A percentile compares a stretch with the other conserved stretches of the same genome.
These are phyloP conservation scores for Starmera caribaea DNA, from an alignment of 805 yeast genomes.

Conservation along the genomic window DNA sequence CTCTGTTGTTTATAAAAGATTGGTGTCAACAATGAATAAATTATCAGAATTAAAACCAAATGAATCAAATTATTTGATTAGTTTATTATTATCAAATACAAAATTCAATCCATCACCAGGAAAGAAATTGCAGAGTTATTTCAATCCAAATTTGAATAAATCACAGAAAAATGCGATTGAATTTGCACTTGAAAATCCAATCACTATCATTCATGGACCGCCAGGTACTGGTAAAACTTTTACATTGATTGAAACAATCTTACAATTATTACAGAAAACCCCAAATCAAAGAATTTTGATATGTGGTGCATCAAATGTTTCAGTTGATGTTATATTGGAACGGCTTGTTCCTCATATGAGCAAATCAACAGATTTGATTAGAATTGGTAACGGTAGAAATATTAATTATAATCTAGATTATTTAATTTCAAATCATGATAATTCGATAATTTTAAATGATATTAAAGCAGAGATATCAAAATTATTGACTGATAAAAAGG, in stretches of 20 bases:
- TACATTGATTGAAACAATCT: slow-evolving; percentile 72
- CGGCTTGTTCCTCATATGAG: slow-evolving; percentile 29
- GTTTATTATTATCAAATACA: slow-evolving; percentile 36
- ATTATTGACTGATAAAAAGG: slow-evolving; percentile 32
- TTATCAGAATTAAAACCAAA: slow-evolving; percentile 36
- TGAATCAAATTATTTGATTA: slow-evolving; percentile 28
- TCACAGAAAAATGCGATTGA: slow-evolving; percentile 70
- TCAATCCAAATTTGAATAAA: slow-evolving; percentile 30
- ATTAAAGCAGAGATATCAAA: slow-evolving; percentile 62
- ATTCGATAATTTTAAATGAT: slow-evolving; percentile 54
- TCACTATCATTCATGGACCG: slow-evolving; percentile 63
- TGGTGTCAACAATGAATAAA: slow-evolving; percentile 69
- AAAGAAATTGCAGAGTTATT: slow-evolving; percentile 16
- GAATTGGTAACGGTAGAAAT: slow-evolving; percentile 92
- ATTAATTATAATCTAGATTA: slow-evolving; percentile 70
- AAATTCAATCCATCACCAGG: slow-evolving; percentile 22
- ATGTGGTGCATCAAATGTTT: slow-evolving; percentile 90
- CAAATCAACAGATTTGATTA: slow-evolving; percentile 33
- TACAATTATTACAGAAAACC: slow-evolving; percentile 43
- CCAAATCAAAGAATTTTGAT: slow-evolving; percentile 57
- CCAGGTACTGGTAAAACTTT: slow-evolving; percentile 81
- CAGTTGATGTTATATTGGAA: slow-evolving; percentile 87
- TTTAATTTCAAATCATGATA: slow-evolving; percentile 46
- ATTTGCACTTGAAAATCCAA: slow-evolving; percentile 51
- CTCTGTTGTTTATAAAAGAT: slow-evolving; percentile 64